Evolutionary conservation across 192 early-diverging fungal genomes (phyloP).

Genomic region (Rhizophagus clarus): DNA sequence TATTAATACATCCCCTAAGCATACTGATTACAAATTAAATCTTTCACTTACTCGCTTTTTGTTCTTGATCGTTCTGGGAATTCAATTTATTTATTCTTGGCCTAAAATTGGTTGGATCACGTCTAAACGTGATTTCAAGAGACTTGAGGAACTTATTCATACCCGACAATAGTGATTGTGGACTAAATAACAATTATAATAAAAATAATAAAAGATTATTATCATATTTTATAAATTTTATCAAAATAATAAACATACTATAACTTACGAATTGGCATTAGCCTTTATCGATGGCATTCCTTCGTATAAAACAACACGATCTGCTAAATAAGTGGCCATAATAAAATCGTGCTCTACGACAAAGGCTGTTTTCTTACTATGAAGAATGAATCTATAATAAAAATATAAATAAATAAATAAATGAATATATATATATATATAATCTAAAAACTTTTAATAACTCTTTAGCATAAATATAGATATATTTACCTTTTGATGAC

Average conservation of each 20-base stretch:
- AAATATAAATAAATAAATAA: neutral
- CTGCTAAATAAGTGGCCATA: constrained; percentile 98
- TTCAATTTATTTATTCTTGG: constrained; percentile 97
- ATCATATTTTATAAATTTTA: neutral
- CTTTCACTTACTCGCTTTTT: constrained; percentile 64
- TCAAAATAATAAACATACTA: neutral
- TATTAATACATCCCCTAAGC: neutral
- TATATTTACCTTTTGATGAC: constrained; percentile 84
- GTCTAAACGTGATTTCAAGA: constrained; percentile 95
- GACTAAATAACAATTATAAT: constrained; percentile 43
- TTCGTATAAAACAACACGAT: constrained; percentile 94
- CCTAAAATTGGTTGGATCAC: constrained; percentile 96
- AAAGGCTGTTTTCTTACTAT: constrained; percentile 96
- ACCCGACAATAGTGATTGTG: constrained; percentile 88
- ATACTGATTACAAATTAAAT: neutral
- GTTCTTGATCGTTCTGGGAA: constrained; percentile 94
- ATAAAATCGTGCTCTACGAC: constrained; percentile 99
- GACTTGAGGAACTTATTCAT: constrained; percentile 96
- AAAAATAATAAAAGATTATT: neutral
- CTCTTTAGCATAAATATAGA: neutral
- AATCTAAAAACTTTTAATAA: neutral
- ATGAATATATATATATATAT: neutral
- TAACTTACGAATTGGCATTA: constrained; percentile 64
- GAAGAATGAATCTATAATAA: constrained; percentile 87
- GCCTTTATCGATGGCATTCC: constrained; percentile 88